Conservation (phyloP, 108 stramenopile genomes). For the Cyclotella baltica region DNA sequence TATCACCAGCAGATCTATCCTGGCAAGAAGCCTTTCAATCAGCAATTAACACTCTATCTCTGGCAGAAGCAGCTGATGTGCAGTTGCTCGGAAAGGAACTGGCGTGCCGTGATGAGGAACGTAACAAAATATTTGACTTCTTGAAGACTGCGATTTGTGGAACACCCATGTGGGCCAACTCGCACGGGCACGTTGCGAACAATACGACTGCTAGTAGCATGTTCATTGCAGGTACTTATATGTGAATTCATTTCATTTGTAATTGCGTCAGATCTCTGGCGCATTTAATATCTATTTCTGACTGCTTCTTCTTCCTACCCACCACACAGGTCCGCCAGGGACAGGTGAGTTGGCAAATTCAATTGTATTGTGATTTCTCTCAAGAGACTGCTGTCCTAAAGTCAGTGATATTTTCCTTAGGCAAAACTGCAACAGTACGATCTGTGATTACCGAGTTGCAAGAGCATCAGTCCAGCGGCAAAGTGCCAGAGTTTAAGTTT, state of each 20-base stretch:
- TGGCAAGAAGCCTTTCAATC: slow-evolving; percentile 66
- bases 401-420: too few species aligned
- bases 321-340: slow-evolving; percentile 87
- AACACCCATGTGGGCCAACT: too few species aligned
- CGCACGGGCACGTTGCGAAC: too few species aligned
- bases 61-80: slow-evolving; percentile 84
- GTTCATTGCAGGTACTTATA: slow-evolving; percentile 1
- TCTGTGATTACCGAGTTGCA: slow-evolving; percentile 66
- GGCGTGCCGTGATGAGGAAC: slow-evolving; percentile 75
- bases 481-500: slow-evolving; percentile 75
- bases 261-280: too few species aligned
- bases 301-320: too few species aligned
- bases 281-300: too few species aligned
- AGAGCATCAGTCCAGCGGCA: slow-evolving; percentile 62
- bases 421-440: slow-evolving; percentile 82
- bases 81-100: slow-evolving; percentile 54
- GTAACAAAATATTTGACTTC: slow-evolving; percentile 64
- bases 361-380: too few species aligned
- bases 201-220: too few species aligned
- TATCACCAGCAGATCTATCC: slow-evolving; percentile 4
- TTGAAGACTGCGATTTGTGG: slow-evolving; percentile 67
- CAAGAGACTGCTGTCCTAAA: too few species aligned
- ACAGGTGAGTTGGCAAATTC: slow-evolving; percentile 68
- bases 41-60: slow-evolving; percentile 69
- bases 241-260: too few species aligned